Evolutionary conservation across 2,329 filamentous ascomycete genomes (phyloP), one percentile per base, ranked within the genome.

Genomic region (Trichothecium roseum): DNA sequence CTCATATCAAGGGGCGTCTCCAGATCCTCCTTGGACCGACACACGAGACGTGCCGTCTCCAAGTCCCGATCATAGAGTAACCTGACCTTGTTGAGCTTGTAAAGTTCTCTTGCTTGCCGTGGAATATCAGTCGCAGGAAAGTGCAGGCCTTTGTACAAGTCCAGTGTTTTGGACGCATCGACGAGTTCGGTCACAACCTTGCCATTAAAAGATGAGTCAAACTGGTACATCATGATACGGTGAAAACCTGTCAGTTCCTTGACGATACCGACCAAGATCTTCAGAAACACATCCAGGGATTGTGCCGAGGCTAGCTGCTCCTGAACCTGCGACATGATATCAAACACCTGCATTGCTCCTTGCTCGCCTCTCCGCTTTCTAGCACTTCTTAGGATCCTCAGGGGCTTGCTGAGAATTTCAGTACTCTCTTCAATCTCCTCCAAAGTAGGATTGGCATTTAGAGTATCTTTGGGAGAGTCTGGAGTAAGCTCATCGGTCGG

Each of bases 231-330:
- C 84, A 94, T 88, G 32, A 94, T 84, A 10, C 87, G 81, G 51
- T 94, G 87, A 44, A 94, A 94, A 0, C 87, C 86, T 0, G 86
- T 93, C 33, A 94, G 54, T 50, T 94, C 87, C 51, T 93, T 94
- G 24, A 94, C 75, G 7, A 94, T 81, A 1, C 86, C 86, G 0
- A 89, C 82, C 3, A 91, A 59, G 5, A 88, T 78, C 47, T 91
- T 89, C 27, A 94, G 62, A 40, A 94, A 85, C 1, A 56, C 66
- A 1, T 86, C 78, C 1, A 94, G 62, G 40, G 71, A 79, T 1
- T 76, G 66, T 2, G 86, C 84, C 18, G 76, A 72, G 4, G 83
- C 74, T 10, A 94, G 64, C 53, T 94, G 87, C 47, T 94, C 85
- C 52, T 94, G 86, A 1, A 94, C 81, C 52, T 94, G 87, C 1